A percentile compares a stretch with the other conserved stretches of the same genome.
Evolutionary conservation across 768 basidiomycete genomes (phyloP).

Genomic region (Auricularia sp.): DNA sequence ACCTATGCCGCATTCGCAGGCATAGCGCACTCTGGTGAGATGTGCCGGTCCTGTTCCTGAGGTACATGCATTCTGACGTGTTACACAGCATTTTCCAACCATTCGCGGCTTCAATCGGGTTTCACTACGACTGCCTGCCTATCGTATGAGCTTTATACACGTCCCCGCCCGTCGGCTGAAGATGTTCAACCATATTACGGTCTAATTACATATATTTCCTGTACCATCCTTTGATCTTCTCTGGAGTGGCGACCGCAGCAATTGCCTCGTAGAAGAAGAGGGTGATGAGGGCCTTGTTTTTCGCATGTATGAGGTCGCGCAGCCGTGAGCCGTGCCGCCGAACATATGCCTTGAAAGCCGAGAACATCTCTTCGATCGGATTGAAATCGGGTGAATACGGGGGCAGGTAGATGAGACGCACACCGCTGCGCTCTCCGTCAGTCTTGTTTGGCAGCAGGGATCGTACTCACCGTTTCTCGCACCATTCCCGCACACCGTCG

Average conservation of each 20-base stretch:
- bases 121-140: too few relatives aligned
- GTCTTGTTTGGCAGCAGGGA: background rate
- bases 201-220: background rate
- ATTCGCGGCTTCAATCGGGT: too few relatives aligned
- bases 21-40: too few relatives aligned
- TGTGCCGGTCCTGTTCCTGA: too few relatives aligned
- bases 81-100: too few relatives aligned
- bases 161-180: too few relatives aligned
- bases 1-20: too few relatives aligned
- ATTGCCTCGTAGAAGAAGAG: background rate
- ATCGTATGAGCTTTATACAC: too few relatives aligned
- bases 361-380: slow-evolving; percentile 29
- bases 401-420: slow-evolving; percentile 10
- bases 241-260: background rate
- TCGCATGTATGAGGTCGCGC: background rate
- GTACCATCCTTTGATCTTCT: background rate
- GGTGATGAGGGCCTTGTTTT: background rate
- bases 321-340: slow-evolving; percentile 11
- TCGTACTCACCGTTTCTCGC: slow-evolving; percentile 15
- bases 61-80: too few relatives aligned
- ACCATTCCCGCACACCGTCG: slow-evolving; percentile 19
- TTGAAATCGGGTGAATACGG: slow-evolving; percentile 29
- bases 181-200: too few relatives aligned
- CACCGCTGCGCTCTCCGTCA: too few relatives aligned
- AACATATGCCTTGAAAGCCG: slow-evolving; percentile 24